Base-by-base conservation (phyloP, 306 rosid genomes). In the Prunus fruticosa region DNA sequence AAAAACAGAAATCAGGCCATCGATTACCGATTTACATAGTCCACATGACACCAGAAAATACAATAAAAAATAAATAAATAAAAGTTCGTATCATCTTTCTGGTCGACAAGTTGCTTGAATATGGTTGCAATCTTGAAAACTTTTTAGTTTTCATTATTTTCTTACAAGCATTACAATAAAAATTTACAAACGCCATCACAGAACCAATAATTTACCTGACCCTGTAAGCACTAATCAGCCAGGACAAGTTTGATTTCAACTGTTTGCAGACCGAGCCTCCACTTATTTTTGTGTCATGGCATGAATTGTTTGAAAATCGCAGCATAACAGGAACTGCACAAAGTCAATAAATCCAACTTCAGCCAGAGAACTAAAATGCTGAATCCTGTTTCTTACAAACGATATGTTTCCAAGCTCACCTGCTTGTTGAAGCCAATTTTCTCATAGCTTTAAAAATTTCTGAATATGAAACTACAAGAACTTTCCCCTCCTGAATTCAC, bases 241-340 rank as follows among this genome's bases (percentile, higher is more conserved):
- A 9, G 25, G 20, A 38, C 53, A 13, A 19, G 68, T 16, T 13
- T 19, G 46, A 74, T 8, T 28, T 51, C 60, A 62, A 43, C 28
- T 38, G 63, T 72, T 64, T 28, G 30, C 2, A 14, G 73, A 51
- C 51, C 45, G 52, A 75, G 71, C n/a, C 38, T 54, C 73, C 49
- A 52, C 58, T 38, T 19, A 38, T 15, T 32, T 52, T 47, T 11
- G 23, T 43, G 74, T 22, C 30, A 47, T 45, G 2, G 47, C 76
- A 58, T 23, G 73, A 50, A 65, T 13, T 19, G 18, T 65, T 56
- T 58, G 62, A 43, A 73, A 46, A 45, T 56, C 28, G 67, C 28
- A 53, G 60, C 14, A 67, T 16, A 38, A 46, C 15, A 65, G 23
- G 60, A 32, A 72, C 78, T 30, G 67, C 82, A 54, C 34, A 34